Evolutionary conservation across 2,329 filamentous ascomycete genomes (phyloP), one percentile per base, ranked within the genome.

Genomic region (Alternaria sp.): DNA sequence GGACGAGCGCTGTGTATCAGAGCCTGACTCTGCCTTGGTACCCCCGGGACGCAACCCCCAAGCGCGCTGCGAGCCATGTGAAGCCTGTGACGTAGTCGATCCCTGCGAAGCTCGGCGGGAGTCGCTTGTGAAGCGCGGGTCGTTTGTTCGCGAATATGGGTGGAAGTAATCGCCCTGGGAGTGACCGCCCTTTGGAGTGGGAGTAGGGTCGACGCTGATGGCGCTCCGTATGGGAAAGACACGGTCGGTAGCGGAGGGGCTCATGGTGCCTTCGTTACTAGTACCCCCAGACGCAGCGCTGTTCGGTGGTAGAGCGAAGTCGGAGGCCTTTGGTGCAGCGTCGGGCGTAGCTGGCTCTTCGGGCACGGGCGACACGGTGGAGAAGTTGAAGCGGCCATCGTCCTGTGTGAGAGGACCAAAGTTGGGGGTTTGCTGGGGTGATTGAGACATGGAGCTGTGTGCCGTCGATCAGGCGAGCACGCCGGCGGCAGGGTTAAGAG

Each of bases 151-250:
- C 2, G 71, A 68, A 51, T 69, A 73, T 30, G 68, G 70, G 60
- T 75, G 65, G 74, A 84, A 81, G 80, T 85, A 81, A 57, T 74
- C 71, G 49, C 60, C 65, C 15, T 68, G 67, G 44, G 63, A 61
- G 62, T 55, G 20, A 5, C 63, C 45, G 66, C 74, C 50, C 47
- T 63, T 64, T 8, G 64, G 60, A 7, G 67, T 73, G 5, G 77
- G 78, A 5, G 81, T 84, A 2, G 81, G 87, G 69, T 92, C 89
- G 44, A 94, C 87, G 7, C 88, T 92, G 23, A 95, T 84, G 46
- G 92, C 89, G n/a, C 91, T 94, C 53, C 91, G 88, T 30, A 95
- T 91, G n/a, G 92, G 92, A 60, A 92, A 95, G 6, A 95, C 90
- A 58, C 91, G 87, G 72, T 94, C 86, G 50, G 81, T 75, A 5